A percentile compares a stretch with the other conserved stretches of the same genome.
These are phyloP conservation scores for Neurospora pannonica DNA, from an alignment of 495 filamentous ascomycete genomes.

Conservation along the genomic window DNA sequence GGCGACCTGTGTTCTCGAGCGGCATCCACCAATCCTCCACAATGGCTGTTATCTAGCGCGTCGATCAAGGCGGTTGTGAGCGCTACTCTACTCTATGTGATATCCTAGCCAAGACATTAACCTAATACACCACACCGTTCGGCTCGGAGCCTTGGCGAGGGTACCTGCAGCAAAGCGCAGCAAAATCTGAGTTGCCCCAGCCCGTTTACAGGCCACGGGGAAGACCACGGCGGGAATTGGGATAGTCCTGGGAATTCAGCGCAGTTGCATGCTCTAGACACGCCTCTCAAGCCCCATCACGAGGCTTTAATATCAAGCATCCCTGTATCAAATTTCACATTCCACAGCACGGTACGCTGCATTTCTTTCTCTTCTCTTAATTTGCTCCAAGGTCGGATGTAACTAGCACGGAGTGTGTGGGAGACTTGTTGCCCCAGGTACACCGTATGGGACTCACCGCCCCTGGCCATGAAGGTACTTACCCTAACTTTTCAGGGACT, in stretches of 20 bases:
- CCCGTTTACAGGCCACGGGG: background rate
- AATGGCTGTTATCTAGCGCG: conserved; percentile 10
- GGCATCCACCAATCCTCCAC: background rate
- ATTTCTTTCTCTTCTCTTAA: background rate
- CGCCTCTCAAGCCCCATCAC: background rate
- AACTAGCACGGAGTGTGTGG: background rate
- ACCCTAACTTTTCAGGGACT: background rate
- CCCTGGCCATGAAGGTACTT: background rate
- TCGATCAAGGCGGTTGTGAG: conserved; percentile 16
- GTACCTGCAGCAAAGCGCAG: conserved; percentile 15
- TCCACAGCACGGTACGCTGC: background rate
- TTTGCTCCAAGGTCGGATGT: background rate
- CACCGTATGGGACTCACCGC: background rate
- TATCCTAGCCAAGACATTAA: conserved; percentile 7
- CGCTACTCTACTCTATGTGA: conserved; percentile 7
- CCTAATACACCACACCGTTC: background rate
- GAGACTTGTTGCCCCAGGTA: background rate
- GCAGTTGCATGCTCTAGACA: background rate
- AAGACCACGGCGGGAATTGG: background rate
- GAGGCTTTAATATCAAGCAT: background rate
- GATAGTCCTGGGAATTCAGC: background rate
- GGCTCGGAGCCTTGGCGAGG: conserved; percentile 4
- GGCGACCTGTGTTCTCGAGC: conserved; percentile 2
- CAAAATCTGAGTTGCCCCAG: background rate
- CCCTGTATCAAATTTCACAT: background rate